These are phyloP conservation scores for Macrophomina phaseolina DNA, from an alignment of 2,329 filamentous ascomycete genomes.

Conservation along the genomic window DNA sequence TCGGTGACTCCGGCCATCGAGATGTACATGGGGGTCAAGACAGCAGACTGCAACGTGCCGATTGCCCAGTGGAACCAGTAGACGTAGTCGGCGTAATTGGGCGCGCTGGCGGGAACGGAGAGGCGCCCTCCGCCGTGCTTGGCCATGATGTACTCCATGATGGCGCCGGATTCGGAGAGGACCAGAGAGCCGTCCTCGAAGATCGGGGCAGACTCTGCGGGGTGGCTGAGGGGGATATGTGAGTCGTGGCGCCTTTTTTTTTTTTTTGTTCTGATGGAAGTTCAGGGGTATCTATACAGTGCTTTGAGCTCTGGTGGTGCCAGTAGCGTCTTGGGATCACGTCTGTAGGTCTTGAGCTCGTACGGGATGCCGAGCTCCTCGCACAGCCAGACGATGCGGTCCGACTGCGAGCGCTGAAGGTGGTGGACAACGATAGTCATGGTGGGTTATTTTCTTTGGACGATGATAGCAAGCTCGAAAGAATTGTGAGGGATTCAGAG, in stretches of 20 bases:
- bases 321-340: conserved; percentile 46
- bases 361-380: conserved; percentile 68
- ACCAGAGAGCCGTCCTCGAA: conserved; percentile 62
- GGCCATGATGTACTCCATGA: conserved; percentile 66
- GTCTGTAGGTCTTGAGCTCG: conserved; percentile 53
- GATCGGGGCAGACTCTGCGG: conserved; percentile 63
- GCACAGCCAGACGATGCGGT: conserved; percentile 68
- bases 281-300: conserved; percentile 31
- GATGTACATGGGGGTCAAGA: conserved; percentile 42
- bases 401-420: conserved; percentile 61
- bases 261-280: neutral
- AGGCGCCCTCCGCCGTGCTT: conserved; percentile 54
- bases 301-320: conserved; percentile 37
- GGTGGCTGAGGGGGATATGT: conserved; percentile 45
- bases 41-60: conserved; percentile 45
- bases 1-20: conserved; percentile 33
- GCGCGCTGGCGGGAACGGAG: conserved; percentile 51
- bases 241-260: conserved; percentile 20
- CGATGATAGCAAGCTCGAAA: neutral
- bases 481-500: no score
- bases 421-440: conserved; percentile 42
- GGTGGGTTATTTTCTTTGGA: neutral
- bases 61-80: conserved; percentile 68
- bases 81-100: conserved; percentile 64
- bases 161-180: conserved; percentile 65